phyloP scores from a whole-genome alignment of 257 asterid species.

The Scutellaria baicalensis region DNA sequence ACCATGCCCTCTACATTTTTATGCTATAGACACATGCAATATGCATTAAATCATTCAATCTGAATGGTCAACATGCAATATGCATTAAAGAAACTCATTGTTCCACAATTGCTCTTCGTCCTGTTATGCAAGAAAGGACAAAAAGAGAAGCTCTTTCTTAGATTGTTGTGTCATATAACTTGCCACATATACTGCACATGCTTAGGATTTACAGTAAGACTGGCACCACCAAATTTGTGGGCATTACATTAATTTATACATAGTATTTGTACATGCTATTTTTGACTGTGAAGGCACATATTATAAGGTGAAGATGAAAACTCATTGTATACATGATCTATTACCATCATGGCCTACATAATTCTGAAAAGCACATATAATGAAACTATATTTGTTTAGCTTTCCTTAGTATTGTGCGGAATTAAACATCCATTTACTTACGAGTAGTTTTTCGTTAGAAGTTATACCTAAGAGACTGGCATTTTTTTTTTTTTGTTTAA shows the following conservation, averaged over 20 bases:
- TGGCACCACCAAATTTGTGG: background rate
- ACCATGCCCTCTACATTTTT: no score
- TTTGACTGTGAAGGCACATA: background rate
- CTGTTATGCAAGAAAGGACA: no score
- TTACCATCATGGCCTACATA: background rate
- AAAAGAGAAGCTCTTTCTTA: no score
- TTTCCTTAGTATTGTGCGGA: background rate
- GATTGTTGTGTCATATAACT: no score
- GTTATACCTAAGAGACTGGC: background rate
- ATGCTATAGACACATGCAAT: no score
- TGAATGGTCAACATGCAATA: no score
- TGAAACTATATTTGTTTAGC: background rate
- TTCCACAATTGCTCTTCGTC: no score
- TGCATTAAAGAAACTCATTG: no score
- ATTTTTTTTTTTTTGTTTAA: background rate
- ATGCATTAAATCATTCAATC: no score
- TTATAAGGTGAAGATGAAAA: background rate
- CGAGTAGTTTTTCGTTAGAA: background rate
- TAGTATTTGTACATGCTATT: background rate
- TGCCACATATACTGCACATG: no score
- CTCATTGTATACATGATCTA: background rate
- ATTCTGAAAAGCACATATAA: background rate
- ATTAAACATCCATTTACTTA: background rate
- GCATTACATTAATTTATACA: background rate
- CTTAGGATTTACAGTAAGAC: no score